Conservation (phyloP, 2,329 filamentous ascomycete genomes). For the Chrysoporthe puriensis region DNA sequence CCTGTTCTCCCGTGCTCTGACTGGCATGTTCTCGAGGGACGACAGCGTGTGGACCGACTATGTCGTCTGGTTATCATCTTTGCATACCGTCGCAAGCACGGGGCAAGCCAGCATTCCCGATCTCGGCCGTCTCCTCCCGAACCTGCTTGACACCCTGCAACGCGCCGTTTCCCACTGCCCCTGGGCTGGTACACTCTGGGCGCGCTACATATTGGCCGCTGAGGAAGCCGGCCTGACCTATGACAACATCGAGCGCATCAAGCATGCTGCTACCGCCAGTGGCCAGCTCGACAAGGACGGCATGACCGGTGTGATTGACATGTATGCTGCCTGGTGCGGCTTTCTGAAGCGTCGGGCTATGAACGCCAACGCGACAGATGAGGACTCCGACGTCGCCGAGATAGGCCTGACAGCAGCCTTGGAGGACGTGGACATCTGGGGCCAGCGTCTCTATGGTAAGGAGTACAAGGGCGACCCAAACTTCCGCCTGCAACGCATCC, state of each 20-base stretch:
- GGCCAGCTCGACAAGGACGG: constrained; percentile 83
- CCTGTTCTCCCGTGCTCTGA: constrained; percentile 79
- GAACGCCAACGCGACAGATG: constrained; percentile 71
- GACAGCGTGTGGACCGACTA: constrained; percentile 83
- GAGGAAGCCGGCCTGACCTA: constrained; percentile 80
- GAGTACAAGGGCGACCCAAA: constrained; percentile 84
- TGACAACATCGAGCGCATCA: constrained; percentile 82
- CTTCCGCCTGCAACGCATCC: constrained; percentile 87
- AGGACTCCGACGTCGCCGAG: constrained; percentile 87
- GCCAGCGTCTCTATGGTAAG: constrained; percentile 72
- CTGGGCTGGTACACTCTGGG: constrained; percentile 91
- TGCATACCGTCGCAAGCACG: constrained; percentile 41
- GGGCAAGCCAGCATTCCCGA: constrained; percentile 45
- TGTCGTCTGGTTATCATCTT: constrained; percentile 70
- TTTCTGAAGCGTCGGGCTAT: constrained; percentile 88
- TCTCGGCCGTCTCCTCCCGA: constrained; percentile 44
- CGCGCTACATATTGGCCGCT: constrained; percentile 81
- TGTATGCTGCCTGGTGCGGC: constrained; percentile 93
- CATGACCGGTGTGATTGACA: constrained; percentile 85
- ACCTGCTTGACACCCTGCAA: constrained; percentile 72
- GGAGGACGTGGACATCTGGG: constrained; percentile 81
- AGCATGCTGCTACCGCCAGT: constrained; percentile 87
- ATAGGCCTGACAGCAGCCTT: constrained; percentile 85
- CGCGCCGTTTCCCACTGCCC: constrained; percentile 89
- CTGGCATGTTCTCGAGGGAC: constrained; percentile 71